A percentile compares a stretch with the other conserved stretches of the same genome.
Conservation (phyloP, 176 grass and related monocot species). For the Musa beccarii region DNA sequence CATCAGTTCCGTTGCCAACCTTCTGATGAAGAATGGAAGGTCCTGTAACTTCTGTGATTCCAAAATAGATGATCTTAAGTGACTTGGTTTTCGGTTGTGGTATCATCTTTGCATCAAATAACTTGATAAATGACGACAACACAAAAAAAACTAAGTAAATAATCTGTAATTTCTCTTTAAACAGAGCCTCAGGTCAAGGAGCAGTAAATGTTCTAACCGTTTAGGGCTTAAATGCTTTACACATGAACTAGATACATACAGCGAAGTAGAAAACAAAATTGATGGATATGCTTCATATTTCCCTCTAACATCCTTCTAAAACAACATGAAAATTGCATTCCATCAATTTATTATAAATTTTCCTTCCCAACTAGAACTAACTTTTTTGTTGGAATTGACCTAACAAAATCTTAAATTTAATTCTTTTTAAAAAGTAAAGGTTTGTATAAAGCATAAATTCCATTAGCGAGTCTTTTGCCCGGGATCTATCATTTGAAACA, state of each 20-base stretch:
- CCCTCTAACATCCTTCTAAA: not conserved
- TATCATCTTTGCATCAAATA: not conserved
- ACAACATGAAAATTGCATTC: not conserved
- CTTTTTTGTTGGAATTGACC: not conserved
- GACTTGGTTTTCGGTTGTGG: not conserved
- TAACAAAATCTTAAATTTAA: not conserved
- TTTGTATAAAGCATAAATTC: not conserved
- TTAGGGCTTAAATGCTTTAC: not conserved
- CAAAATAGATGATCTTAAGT: not conserved
- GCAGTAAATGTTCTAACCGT: not conserved
- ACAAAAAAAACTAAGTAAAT: not conserved
- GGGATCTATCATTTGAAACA: not conserved
- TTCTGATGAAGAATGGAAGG: constrained; percentile 2
- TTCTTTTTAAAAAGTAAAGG: not conserved
- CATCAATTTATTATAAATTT: not conserved
- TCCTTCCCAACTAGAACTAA: not conserved
- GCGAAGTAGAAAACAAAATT: not conserved
- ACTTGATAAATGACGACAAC: not conserved
- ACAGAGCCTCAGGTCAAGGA: not conserved
- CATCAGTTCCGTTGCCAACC: not conserved
- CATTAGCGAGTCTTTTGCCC: not conserved
- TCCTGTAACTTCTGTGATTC: not conserved
- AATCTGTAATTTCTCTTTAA: not conserved
- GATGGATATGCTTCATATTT: not conserved
- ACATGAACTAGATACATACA: not conserved